Base-by-base conservation (phyloP, 2,329 filamentous ascomycete genomes). In the Trichophyton equinum region DNA sequence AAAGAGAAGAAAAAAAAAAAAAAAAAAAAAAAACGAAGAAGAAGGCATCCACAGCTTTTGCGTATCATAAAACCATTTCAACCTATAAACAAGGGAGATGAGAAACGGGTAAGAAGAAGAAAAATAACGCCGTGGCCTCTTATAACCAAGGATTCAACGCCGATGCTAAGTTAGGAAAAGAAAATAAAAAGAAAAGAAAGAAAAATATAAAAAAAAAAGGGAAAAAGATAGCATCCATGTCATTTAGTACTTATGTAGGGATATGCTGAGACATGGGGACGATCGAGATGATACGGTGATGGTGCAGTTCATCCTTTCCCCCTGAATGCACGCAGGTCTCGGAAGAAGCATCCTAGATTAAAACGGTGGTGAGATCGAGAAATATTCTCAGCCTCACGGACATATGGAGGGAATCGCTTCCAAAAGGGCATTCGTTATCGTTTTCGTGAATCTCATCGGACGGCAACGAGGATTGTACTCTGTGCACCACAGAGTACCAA, bases 71-170 rank as follows among this genome's bases (percentile, higher is more conserved):
- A 2, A 30, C 27, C 51, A 55, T 55, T 55, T 20, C 18, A 27
- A 55, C 51, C 27, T 55, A 15, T 36, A 18, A 18, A 15, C n/a
- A 53, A 53, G n/a, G 5, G 47, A 53, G n/a, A 53, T 13, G 33
- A 38, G 2, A 38, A 38, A 38, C 8, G 9, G 9, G 33, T 18
- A 36, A 6, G 27, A 11, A 47, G n/a, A 51, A 51, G 20, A 18
- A 9, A 27, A 36, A 55, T 33, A 55, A 55, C 30, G 27, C 51
- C 51, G 9, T 13, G 27, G 47, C 22, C 25, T 30, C 9, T 27
- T 53, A 20, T 55, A 55, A 30, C 18, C 51, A 55, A 36, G n/a
- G 30, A 55, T 55, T 33, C 51, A n/a, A 55, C 49, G 49, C 49
- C 49, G n/a, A 53, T 33, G 49, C 44, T 47, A 51, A 51, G 20